Conservation (phyloP, 148 eudicot species). For the Suaeda aralocaspica region DNA sequence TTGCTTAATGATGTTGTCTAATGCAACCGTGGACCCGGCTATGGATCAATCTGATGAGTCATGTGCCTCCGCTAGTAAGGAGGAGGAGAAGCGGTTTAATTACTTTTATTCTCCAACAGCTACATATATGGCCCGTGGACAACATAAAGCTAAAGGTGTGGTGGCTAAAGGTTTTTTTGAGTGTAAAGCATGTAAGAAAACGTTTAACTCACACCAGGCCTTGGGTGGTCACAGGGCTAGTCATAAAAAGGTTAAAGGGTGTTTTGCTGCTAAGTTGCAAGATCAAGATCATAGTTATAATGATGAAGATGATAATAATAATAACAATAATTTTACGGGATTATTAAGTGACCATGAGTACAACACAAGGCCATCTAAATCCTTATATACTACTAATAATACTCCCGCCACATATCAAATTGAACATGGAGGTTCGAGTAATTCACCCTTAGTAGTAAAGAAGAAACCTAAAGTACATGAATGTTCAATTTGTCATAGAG, state of each 20-base stretch:
- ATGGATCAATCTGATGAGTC: constrained; percentile 31
- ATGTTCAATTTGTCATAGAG: constrained; percentile 71
- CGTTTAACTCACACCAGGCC: constrained; percentile 66
- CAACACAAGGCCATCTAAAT: constrained; percentile 28
- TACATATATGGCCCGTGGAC: neutral
- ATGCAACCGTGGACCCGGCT: constrained; percentile 26
- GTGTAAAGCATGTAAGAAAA: constrained; percentile 64
- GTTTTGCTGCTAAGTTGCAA: constrained; percentile 41
- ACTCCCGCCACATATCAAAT: constrained; percentile 27
- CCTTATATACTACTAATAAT: constrained; percentile 14
- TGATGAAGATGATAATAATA: constrained; percentile 10
- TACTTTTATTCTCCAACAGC: constrained; percentile 2
- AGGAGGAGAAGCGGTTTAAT: constrained; percentile 23
- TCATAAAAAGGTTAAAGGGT: constrained; percentile 64
- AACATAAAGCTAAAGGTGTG: constrained; percentile 29
- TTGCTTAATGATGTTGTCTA: constrained; percentile 51
- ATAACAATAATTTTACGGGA: constrained; percentile 23
- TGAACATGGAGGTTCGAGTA: constrained; percentile 33
- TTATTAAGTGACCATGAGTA: constrained; percentile 30
- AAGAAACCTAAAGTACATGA: constrained; percentile 68
- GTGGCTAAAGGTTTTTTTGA: constrained; percentile 46
- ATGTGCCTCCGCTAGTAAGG: constrained; percentile 26
- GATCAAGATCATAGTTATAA: constrained; percentile 20
- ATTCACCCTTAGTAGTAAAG: constrained; percentile 27
- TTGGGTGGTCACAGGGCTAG: constrained; percentile 79